Evolutionary conservation across 148 eudicot species (phyloP).

Genomic region (Fagopyrum tataricum): DNA sequence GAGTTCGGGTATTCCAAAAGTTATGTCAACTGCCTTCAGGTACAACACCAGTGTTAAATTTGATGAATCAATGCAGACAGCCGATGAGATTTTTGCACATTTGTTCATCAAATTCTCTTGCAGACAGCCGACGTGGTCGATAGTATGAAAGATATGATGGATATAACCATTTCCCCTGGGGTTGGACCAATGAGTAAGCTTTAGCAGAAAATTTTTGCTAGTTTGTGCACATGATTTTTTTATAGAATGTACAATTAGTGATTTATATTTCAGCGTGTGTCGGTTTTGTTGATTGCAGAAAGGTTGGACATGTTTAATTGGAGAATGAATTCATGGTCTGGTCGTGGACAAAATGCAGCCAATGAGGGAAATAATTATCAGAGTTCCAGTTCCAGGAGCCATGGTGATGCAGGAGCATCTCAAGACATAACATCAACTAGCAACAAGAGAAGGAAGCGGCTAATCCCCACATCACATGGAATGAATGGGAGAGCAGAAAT

Average conservation of each 20-base stretch:
- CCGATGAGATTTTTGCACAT: too few relatives aligned
- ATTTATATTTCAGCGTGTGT: background rate
- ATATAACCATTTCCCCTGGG: conserved; percentile 59
- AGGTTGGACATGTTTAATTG: background rate
- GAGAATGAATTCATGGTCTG: background rate
- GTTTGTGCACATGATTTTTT: background rate
- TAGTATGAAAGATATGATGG: conserved; percentile 92
- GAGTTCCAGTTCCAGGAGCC: too few relatives aligned
- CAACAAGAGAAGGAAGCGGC: too few relatives aligned
- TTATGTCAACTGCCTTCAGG: conserved; percentile 97
- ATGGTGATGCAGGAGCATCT: too few relatives aligned
- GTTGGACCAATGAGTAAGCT: conserved; percentile 83
- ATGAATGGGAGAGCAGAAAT: too few relatives aligned
- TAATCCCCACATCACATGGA: too few relatives aligned
- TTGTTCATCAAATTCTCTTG: background rate
- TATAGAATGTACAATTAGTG: background rate
- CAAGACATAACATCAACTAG: too few relatives aligned
- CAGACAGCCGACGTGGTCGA: conserved; percentile 93
- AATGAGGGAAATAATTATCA: background rate
- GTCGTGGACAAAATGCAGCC: background rate
- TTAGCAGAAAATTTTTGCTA: background rate
- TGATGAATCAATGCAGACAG: too few relatives aligned
- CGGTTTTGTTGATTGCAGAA: background rate
- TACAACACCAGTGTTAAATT: conserved; percentile 10
- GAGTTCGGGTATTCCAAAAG: conserved; percentile 88